A percentile compares a stretch with the other conserved stretches of the same genome.
Evolutionary conservation across 1,284 basidiomycete species (phyloP).

Genomic region (Irpex sp.): DNA sequence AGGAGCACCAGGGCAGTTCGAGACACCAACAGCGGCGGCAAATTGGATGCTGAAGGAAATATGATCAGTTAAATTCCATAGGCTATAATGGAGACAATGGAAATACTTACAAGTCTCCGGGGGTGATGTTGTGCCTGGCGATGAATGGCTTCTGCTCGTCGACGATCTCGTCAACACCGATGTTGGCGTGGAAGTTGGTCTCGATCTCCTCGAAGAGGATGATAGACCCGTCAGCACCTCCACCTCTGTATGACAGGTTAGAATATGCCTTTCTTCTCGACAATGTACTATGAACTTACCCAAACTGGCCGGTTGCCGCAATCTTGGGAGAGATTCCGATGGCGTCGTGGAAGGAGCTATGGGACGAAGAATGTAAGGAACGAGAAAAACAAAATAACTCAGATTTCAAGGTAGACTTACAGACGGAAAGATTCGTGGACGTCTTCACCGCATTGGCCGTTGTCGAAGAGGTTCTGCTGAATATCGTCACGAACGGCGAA

Average conservation of each 20-base stretch:
- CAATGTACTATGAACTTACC: conserved; percentile 15
- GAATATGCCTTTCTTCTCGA: background rate
- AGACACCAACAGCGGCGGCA: conserved; percentile 34
- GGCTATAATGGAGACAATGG: background rate
- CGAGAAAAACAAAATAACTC: too few species aligned
- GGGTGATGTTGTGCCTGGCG: conserved; percentile 32
- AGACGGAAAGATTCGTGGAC: conserved; percentile 25
- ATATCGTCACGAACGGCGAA: conserved; percentile 46
- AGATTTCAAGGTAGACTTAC: conserved; percentile 2
- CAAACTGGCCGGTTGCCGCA: conserved; percentile 25
- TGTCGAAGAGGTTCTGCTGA: conserved; percentile 41
- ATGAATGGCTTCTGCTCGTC: conserved; percentile 32
- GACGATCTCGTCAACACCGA: conserved; percentile 37
- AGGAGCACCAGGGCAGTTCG: conserved; percentile 37
- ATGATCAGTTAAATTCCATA: too few species aligned
- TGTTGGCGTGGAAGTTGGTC: conserved; percentile 32
- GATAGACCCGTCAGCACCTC: conserved; percentile 38
- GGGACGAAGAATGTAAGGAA: background rate
- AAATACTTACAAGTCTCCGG: conserved; percentile 35
- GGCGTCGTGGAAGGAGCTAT: conserved; percentile 6
- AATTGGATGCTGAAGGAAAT: conserved; percentile 32
- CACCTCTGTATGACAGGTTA: conserved; percentile 23
- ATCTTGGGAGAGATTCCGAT: conserved; percentile 29
- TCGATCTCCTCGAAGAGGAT: conserved; percentile 32
- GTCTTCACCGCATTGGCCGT: conserved; percentile 25